Percentiles rank a stretch among this genome's conserved stretches.
phyloP scores from a whole-genome alignment of 2,329 filamentous ascomycete species.

The Fusarium sublunatum region DNA sequence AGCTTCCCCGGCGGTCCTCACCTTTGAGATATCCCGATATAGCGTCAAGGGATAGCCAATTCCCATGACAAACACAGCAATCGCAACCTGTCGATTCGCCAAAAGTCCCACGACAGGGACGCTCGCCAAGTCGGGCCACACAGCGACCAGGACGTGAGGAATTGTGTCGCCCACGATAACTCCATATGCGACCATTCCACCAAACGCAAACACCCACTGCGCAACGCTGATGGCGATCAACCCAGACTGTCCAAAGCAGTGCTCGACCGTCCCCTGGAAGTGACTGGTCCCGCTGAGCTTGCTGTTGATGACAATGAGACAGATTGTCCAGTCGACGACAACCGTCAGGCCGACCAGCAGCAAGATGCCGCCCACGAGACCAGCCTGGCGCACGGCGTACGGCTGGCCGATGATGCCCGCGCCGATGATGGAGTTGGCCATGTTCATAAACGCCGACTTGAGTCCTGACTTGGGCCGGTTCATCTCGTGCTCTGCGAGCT shows the following conservation, averaged over 20 bases:
- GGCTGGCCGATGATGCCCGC: constrained; percentile 85
- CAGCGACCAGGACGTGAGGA: constrained; percentile 83
- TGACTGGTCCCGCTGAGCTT: constrained; percentile 94
- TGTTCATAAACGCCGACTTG: constrained; percentile 96
- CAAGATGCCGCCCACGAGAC: constrained; percentile 81
- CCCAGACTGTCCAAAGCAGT: constrained; percentile 90
- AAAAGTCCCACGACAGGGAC: constrained; percentile 85
- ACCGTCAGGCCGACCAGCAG: constrained; percentile 84
- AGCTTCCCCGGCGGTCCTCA: constrained; percentile 52
- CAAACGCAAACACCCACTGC: constrained; percentile 98
- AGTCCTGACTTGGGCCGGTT: constrained; percentile 84
- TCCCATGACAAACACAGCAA: constrained; percentile 86
- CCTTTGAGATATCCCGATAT: constrained; percentile 97
- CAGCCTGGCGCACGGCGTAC: constrained; percentile 95
- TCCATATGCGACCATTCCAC: constrained; percentile 97
- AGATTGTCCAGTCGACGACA: constrained; percentile 96
- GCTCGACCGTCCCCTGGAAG: constrained; percentile 95
- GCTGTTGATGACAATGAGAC: constrained; percentile 95
- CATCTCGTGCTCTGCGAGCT: constrained; percentile 66
- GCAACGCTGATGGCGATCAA: constrained; percentile 89
- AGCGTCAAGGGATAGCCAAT: constrained; percentile 92
- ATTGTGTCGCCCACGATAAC: constrained; percentile 98
- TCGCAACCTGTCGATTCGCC: constrained; percentile 83
- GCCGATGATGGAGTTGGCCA: constrained; percentile 98
- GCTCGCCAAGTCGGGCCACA: constrained; percentile 80